These are phyloP conservation scores for Scedosporium boydii DNA, from an alignment of 2,329 filamentous ascomycete species.

Conservation along the genomic window DNA sequence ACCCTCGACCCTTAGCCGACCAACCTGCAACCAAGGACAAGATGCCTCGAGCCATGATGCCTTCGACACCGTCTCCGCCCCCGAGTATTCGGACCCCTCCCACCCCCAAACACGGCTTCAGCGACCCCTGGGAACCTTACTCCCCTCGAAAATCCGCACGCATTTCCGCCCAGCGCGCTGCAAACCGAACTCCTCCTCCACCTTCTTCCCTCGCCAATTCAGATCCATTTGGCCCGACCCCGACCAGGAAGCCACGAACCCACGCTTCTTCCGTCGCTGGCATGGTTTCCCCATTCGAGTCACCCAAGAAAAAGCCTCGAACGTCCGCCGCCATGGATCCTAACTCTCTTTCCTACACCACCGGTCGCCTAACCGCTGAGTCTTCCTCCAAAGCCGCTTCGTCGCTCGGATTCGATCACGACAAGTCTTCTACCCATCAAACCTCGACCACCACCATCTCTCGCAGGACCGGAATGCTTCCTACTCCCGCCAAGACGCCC, in stretches of 20 bases:
- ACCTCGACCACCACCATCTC: constrained; percentile 19
- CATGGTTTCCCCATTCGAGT: constrained; percentile 17
- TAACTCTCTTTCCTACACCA: constrained; percentile 21
- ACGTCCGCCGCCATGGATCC: constrained; percentile 22
- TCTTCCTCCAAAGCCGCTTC: constrained; percentile 31
- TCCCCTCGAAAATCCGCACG: constrained; percentile 61
- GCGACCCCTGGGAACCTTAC: constrained; percentile 64
- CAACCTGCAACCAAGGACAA: constrained; percentile 6
- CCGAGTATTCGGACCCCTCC: constrained; percentile 53
- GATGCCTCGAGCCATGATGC: constrained; percentile 22
- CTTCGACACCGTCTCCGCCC: constrained; percentile 53
- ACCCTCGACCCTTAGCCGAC: neutral
- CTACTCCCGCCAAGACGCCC: constrained; percentile 71
- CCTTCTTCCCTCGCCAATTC: constrained; percentile 18
- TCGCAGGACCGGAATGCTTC: constrained; percentile 48
- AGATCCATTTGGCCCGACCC: constrained; percentile 10
- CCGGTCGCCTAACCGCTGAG: constrained; percentile 28
- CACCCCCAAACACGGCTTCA: constrained; percentile 57
- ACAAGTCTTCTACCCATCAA: constrained; percentile 16
- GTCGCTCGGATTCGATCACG: constrained; percentile 24
- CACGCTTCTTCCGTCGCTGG: constrained; percentile 7
- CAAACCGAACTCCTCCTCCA: constrained; percentile 48
- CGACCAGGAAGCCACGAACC: constrained; percentile 10
- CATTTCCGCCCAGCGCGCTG: constrained; percentile 42
- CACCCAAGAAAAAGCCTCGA: constrained; percentile 15